A percentile compares a stretch with the other conserved stretches of the same genome.
These are phyloP conservation scores for Cryptococcus floricola DNA, from an alignment of 1,284 basidiomycete genomes.

Conservation along the genomic window DNA sequence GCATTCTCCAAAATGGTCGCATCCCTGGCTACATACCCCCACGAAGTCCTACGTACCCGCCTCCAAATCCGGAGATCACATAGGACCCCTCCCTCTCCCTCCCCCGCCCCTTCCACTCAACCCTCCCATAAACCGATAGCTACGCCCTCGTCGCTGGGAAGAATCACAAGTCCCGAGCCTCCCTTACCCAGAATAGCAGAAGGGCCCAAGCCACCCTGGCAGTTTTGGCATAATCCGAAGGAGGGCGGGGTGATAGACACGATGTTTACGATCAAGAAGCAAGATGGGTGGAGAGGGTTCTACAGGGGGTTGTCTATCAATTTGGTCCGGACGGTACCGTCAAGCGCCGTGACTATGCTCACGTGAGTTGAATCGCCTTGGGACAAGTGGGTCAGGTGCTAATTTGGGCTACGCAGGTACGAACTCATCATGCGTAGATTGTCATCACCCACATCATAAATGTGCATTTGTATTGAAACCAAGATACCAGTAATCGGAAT, in stretches of 20 bases:
- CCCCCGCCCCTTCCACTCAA: slow-evolving; percentile 1
- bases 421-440: slow-evolving; percentile 52
- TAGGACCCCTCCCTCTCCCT: neutral
- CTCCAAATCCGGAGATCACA: slow-evolving; percentile 66
- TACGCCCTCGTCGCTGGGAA: slow-evolving; percentile 20
- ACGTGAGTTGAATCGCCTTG: slow-evolving; percentile 61
- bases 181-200: neutral
- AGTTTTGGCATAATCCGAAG: slow-evolving; percentile 15
- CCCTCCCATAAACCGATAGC: slow-evolving; percentile 16
- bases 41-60: slow-evolving; percentile 89
- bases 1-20: slow-evolving; percentile 90
- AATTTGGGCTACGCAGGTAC: slow-evolving; percentile 46
- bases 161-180: slow-evolving; percentile 2
- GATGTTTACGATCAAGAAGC: slow-evolving; percentile 64
- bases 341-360: slow-evolving; percentile 87
- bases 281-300: slow-evolving; percentile 80
- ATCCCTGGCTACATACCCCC: slow-evolving; percentile 88
- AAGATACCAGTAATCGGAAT: neutral
- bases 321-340: slow-evolving; percentile 84
- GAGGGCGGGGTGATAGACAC: slow-evolving; percentile 64
- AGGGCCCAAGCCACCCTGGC: slow-evolving; percentile 8
- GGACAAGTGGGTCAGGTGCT: slow-evolving; percentile 50
- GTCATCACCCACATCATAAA: slow-evolving; percentile 40
- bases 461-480: slow-evolving; percentile 45
- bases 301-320: slow-evolving; percentile 90